Evolutionary conservation across 2,329 filamentous ascomycete genomes (phyloP).

Genomic region (Chaetomiaceae sp.): DNA sequence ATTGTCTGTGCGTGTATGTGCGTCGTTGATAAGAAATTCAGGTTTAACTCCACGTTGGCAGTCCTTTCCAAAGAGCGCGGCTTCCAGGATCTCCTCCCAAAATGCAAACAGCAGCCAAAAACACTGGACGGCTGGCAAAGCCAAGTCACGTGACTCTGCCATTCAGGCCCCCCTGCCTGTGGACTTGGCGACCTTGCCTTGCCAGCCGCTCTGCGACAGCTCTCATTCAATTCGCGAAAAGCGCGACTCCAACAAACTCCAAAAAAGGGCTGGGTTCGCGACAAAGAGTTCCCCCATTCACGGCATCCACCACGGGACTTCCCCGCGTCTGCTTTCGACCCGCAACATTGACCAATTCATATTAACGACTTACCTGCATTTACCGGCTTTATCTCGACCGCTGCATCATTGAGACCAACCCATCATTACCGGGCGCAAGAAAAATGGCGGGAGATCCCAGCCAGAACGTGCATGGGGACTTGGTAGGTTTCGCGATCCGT

Average conservation of each 20-base stretch:
- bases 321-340: background rate
- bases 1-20: background rate
- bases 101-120: too few species aligned
- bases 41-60: background rate
- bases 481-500: slow-evolving; percentile 31
- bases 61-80: too few species aligned
- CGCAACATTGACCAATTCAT: background rate
- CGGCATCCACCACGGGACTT: background rate
- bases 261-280: slow-evolving; percentile 6
- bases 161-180: background rate
- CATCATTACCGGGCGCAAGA: background rate
- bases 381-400: background rate
- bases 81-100: too few species aligned
- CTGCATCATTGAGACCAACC: background rate
- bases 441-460: slow-evolving; percentile 30
- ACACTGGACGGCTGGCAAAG: too few species aligned
- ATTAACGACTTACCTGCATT: background rate
- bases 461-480: slow-evolving; percentile 32
- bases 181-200: background rate
- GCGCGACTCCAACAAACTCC: slow-evolving; percentile 16
- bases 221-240: slow-evolving; percentile 15
- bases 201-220: background rate
- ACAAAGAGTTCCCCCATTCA: slow-evolving; percentile 1
- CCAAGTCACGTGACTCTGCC: slow-evolving; percentile 1
- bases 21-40: too few species aligned